Conservation (phyloP, 1,284 basidiomycete genomes). For the Athelia sp. region DNA sequence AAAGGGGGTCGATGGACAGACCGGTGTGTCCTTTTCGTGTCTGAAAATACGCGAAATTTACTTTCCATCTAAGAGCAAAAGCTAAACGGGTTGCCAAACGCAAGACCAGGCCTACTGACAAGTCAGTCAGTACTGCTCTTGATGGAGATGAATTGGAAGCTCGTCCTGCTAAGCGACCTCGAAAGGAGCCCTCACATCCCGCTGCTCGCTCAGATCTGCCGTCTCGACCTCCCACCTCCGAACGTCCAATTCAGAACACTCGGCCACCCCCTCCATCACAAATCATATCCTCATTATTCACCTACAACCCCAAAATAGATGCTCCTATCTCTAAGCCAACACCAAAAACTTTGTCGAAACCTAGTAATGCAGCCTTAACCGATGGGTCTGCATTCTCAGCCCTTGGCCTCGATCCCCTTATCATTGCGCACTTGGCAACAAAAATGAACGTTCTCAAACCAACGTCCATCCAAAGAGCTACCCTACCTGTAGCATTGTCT, state of each 20-base stretch:
- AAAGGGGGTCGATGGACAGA: conserved; percentile 86
- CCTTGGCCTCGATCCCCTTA: conserved; percentile 77
- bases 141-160: conserved; percentile 16
- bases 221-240: conserved; percentile 11
- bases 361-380: conserved; percentile 80
- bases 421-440: conserved; percentile 72
- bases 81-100: conserved; percentile 65
- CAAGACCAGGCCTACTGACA: conserved; percentile 38
- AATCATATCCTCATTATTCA: conserved; percentile 89
- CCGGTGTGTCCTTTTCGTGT: conserved; percentile 42
- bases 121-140: conserved; percentile 9
- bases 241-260: conserved; percentile 21
- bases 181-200: conserved; percentile 29
- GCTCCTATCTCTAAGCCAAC: conserved; percentile 25
- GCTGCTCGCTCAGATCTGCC: conserved; percentile 10
- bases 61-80: conserved; percentile 48
- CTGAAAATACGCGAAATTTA: conserved; percentile 9
- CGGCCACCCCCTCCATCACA: conserved; percentile 43
- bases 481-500: conserved; percentile 70
- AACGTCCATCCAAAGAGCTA: conserved; percentile 86
- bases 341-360: conserved; percentile 33
- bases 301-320: conserved; percentile 71
- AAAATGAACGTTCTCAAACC: conserved; percentile 87
- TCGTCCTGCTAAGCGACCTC: conserved; percentile 45
- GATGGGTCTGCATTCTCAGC: conserved; percentile 73